Base-by-base conservation (phyloP, 345 rosid genomes). In the Melastoma malabathricum region DNA sequence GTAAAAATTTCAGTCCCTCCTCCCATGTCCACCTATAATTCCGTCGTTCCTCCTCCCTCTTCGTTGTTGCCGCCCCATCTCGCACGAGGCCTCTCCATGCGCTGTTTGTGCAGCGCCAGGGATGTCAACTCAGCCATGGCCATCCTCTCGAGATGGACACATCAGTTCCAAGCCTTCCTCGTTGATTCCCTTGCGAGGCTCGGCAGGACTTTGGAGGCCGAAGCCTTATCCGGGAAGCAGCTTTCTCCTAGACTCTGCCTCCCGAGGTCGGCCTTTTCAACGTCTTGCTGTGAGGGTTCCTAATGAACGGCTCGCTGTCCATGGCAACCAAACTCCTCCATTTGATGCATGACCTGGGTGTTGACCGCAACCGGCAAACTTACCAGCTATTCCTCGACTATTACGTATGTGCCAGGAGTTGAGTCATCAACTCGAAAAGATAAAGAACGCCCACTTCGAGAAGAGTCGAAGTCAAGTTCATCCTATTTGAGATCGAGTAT, bases 141-240 rank as follows among this genome's bases (percentile, higher is more conserved):
- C 31, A 64, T 72, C 13, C 62, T 79, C 19, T 76, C 76, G 68
- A 65, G 45, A 66, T 79, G 73, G 78, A 79, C 59, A 73, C 34
- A 44, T 62, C 34, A 82, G 78, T 13, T 54, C 59, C 15, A 67
- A 45, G 38, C 84, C 50, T 52, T 51, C 46, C 56, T 82, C 62
- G 69, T 79, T 48, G 80, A 77, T 53, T 44, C 78, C 17, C 68
- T 77, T 22, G 69, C 69, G 7, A 48, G 59, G 53, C 63, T 60
- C 55, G 82, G 86, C 10, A 69, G 90, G 64, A 76, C 75, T 18
- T 67, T 69, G 44, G 90, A 82, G 66, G 83, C 83, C 2, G 86
- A 83, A 31, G 76, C 77, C 48, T 48, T 83, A 56, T 73, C 77
- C 49, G 82, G 69, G 12, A 83, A 82, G 64, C 64, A 74, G 68